phyloP scores from a whole-genome alignment of 371 early-diverging fungal species.

The Mucor irregularis region DNA sequence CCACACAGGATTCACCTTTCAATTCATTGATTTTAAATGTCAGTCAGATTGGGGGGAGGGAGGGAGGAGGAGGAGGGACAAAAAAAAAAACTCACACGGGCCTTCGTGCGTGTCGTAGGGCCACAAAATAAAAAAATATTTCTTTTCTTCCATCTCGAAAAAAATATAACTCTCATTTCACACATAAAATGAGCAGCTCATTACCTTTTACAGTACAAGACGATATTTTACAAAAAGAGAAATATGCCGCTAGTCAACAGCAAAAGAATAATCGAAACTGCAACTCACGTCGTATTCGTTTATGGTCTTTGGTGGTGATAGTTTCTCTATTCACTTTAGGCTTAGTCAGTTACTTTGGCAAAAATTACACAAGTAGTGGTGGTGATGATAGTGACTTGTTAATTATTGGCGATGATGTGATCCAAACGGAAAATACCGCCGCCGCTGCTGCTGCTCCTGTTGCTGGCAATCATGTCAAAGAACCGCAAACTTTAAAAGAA shows the following conservation, averaged over 20 bases:
- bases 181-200: constrained; percentile 4
- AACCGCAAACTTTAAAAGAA: constrained; percentile 11
- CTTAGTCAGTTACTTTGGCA: constrained; percentile 4
- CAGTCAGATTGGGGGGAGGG: too few species aligned
- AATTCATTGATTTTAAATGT: too few species aligned
- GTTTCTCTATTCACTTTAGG: constrained; percentile 9
- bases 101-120: too few species aligned
- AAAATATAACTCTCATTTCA: too few species aligned
- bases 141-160: neutral
- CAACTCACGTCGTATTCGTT: constrained; percentile 16
- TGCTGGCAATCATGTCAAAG: too few species aligned
- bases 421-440: neutral
- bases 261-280: neutral
- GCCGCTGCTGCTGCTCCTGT: too few species aligned
- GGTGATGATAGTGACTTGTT: neutral
- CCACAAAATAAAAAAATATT: neutral
- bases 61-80: too few species aligned
- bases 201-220: constrained; percentile 28
- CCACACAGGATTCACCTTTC: too few species aligned
- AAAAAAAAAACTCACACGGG: neutral
- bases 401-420: neutral
- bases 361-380: neutral
- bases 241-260: constrained; percentile 11
- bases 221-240: constrained; percentile 24
- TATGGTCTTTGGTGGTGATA: constrained; percentile 8